These are phyloP conservation scores for Cladobotryum mycophilum DNA, from an alignment of 2,329 filamentous ascomycete species.

Conservation along the genomic window DNA sequence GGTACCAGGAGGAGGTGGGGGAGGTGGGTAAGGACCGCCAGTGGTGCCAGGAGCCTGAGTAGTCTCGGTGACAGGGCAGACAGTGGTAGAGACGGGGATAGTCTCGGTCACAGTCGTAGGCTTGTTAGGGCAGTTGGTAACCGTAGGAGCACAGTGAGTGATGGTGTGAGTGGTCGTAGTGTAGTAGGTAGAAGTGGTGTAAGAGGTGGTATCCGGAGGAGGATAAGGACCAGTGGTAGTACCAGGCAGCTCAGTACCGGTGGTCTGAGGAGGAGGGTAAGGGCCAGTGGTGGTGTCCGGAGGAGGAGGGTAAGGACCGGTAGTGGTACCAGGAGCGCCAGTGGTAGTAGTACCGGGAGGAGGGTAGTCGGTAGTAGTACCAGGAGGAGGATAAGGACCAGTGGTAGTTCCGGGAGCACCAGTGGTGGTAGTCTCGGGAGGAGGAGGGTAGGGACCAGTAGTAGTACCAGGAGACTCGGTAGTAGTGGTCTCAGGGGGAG, in stretches of 20 bases:
- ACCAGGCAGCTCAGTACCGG: neutral
- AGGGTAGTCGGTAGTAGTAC: constrained; percentile 2
- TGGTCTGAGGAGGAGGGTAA: constrained; percentile 1
- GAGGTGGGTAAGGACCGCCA: constrained; percentile 14
- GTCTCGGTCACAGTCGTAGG: constrained; percentile 24
- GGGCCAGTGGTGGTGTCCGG: constrained; percentile 1
- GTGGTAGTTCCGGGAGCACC: constrained; percentile 2
- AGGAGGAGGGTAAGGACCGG: neutral
- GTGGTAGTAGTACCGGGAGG: neutral
- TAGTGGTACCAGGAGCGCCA: neutral
- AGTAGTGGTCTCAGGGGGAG: constrained; percentile 1
- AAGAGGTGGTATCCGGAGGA: constrained; percentile 22
- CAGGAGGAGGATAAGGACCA: neutral
- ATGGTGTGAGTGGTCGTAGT: constrained; percentile 39
- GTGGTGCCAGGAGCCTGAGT: constrained; percentile 17
- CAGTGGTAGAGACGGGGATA: constrained; percentile 32
- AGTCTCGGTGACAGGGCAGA: constrained; percentile 34
- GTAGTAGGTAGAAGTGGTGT: constrained; percentile 30
- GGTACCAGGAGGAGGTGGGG: constrained; percentile 12
- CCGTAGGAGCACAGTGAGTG: constrained; percentile 39
- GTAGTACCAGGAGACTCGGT: neutral
- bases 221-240: neutral
- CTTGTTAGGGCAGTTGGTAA: constrained; percentile 24
- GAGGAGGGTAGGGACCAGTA: neutral
- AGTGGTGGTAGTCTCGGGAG: constrained; percentile 5